Base-by-base conservation (phyloP, 2,329 filamentous ascomycete genomes). In the Leptodontidium sp. region DNA sequence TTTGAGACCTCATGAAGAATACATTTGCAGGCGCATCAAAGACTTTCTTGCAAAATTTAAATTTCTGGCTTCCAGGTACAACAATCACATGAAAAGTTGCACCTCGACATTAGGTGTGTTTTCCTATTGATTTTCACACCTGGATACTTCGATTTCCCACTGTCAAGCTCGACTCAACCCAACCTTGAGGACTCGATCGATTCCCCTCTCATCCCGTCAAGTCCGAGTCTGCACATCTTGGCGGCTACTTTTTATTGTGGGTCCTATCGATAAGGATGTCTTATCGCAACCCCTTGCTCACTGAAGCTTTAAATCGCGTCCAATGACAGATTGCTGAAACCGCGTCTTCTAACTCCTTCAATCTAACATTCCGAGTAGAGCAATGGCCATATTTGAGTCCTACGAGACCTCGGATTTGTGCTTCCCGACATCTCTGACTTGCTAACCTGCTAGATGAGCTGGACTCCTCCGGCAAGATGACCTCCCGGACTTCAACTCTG, bases 391-490 rank as follows among this genome's bases (percentile, higher is more conserved):
- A 61, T 17, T 47, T 67, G 32, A 35, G n/a, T 45, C 45, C 17
- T 24, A n/a, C 47, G 15, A 61, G 32, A 26, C 47, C 50, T 45
- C 40, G 32, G 49, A 21, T 47, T 40, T 35, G 12, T 40, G 14
- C 26, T 49, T 32, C 40, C 15, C 24, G 21, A 26, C 12, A 32
- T 49, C 26, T 32, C 35, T 38, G 26, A 43, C 24, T 53, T 70
- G 58, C 52, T 68, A 67, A 63, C 65, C 50, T 38, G 40, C 53
- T 59, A 43, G 55, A 62, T 45, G 64, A 61, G 65, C 67, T 69
- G 63, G 55, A 47, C 65, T 59, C 49, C 38, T 45, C 50, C 53
- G 49, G 59, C 65, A 70, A 66, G 67, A 78, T 78, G 77, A 50
- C 72, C n/a, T 70, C 71, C 50, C 70, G 70, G 59, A 64, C 65